Evolutionary conservation across 441 rosid species (phyloP).

Genomic region (Pelargonium citronellum): DNA sequence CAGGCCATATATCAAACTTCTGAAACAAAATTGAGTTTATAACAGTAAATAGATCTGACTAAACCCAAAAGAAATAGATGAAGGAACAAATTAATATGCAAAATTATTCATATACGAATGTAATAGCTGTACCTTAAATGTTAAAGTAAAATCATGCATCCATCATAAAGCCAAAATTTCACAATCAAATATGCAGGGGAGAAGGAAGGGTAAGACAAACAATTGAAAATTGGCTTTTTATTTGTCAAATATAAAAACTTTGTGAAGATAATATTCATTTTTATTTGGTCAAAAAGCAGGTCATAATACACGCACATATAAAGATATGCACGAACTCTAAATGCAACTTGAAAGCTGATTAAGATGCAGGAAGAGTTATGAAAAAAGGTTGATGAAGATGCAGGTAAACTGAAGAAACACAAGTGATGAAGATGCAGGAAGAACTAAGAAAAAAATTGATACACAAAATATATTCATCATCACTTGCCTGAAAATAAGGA

Average conservation of each 20-base stretch:
- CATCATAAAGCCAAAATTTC: conserved; percentile 1
- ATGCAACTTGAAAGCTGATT: background rate
- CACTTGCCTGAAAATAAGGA: conserved; percentile 91
- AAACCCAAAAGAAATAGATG: conserved; percentile 13
- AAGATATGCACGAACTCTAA: background rate
- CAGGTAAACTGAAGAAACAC: conserved; percentile 13
- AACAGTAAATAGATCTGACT: conserved; percentile 31
- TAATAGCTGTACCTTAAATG: background rate
- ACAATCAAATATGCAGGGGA: background rate
- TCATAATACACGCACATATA: too few species aligned
- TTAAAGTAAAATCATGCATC: conserved; percentile 12
- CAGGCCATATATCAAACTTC: conserved; percentile 87
- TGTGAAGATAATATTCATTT: background rate
- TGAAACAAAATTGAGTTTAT: conserved; percentile 37
- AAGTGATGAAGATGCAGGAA: conserved; percentile 4
- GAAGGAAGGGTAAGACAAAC: background rate
- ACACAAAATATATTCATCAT: conserved; percentile 9
- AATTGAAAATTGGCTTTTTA: conserved; percentile 4
- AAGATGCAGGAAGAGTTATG: conserved; percentile 4
- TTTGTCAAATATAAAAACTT: background rate
- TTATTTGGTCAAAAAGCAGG: background rate
- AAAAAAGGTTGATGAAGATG: conserved; percentile 11
- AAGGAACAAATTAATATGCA: conserved; percentile 10
- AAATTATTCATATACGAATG: background rate
- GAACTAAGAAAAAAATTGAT: conserved; percentile 13